Conservation (phyloP, 306 rosid genomes). For the Mimosa bimucronata region DNA sequence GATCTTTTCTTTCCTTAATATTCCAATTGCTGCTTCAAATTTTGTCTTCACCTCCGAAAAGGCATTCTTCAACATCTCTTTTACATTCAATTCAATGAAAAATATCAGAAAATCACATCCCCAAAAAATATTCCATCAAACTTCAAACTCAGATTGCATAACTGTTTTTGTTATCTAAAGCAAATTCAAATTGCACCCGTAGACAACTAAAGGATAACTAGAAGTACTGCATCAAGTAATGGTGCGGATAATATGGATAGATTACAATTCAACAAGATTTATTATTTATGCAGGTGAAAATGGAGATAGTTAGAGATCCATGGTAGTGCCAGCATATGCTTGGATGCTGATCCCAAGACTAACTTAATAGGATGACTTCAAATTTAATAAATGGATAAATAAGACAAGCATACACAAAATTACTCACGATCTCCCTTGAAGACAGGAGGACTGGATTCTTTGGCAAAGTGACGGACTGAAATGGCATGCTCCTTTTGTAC, state of each 20-base stretch:
- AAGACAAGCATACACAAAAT: slow-evolving; percentile 24
- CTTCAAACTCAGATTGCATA: slow-evolving; percentile 2
- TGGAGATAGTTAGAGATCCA: neutral
- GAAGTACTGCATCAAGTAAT: slow-evolving; percentile 11
- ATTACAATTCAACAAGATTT: slow-evolving; percentile 2
- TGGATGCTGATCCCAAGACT: neutral
- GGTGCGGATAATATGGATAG: neutral
- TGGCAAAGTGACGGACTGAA: slow-evolving; percentile 80
- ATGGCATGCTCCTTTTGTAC: slow-evolving; percentile 65
- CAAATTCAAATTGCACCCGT: neutral
- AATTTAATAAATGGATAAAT: neutral
- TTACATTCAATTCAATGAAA: slow-evolving; percentile 36
- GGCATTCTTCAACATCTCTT: slow-evolving; percentile 86
- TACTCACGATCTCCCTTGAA: slow-evolving; percentile 93
- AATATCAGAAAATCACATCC: slow-evolving; percentile 36
- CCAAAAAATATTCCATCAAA: slow-evolving; percentile 10
- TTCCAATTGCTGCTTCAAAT: slow-evolving; percentile 74
- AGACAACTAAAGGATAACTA: neutral
- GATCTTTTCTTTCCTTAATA: slow-evolving; percentile 86
- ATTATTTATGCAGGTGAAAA: neutral
- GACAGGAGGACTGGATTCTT: slow-evolving; percentile 64
- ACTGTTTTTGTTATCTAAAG: neutral
- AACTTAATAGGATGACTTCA: neutral
- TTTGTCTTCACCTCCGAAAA: slow-evolving; percentile 81
- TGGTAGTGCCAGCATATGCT: neutral